Evolutionary conservation across 1,284 basidiomycete genomes (phyloP), one percentile per base, ranked within the genome.

Genomic region (Sporisorium reilianum): DNA sequence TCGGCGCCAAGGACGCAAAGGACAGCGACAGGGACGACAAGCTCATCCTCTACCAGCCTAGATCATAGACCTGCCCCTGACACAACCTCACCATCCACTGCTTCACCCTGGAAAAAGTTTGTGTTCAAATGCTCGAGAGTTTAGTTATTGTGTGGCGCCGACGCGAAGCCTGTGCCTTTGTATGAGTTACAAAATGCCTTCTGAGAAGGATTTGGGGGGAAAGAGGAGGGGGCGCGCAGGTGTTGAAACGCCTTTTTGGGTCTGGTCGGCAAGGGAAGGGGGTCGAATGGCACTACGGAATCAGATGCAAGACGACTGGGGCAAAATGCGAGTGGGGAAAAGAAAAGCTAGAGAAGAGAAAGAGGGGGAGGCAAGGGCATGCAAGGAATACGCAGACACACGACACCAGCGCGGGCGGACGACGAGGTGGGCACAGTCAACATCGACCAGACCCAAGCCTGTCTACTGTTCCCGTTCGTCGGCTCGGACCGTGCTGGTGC

Each of bases 1-100:
- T 79, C 2, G 80, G 80, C 6, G 69, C 65, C 5, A 68, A 77
- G 26, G 69, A 77, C 44, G 66, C 69, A 2, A 36, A 71, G 44
- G 22, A 55, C 20, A 10, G 9, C 25, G 25, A 3, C 2, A 30
- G 12, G 2, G 51, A 23, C 7, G 78, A 80, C 40, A 42, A 46
- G 10, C 56, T 40, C n/a, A 22, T 64, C 4, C 5, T 79, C 51
- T 80, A 76, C 38, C 14, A 78, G 12, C 67, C 74, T n/a, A 45
- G 63, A 45, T 66, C 53, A 2, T 63, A 55, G 22, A 44, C 44
- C 2, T 25, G 16, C 5, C 7, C 32, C 3, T 34, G 32, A n/a
- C 32, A 34, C 32, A 34, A 34, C n/a, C 32, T 42, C 41, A 22
- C 20, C 10, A 23, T 22, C 20, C 10, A 3, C 23, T 3, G 10